Base-by-base conservation (phyloP, 306 rosid species). In the Alnus glutinosa region DNA sequence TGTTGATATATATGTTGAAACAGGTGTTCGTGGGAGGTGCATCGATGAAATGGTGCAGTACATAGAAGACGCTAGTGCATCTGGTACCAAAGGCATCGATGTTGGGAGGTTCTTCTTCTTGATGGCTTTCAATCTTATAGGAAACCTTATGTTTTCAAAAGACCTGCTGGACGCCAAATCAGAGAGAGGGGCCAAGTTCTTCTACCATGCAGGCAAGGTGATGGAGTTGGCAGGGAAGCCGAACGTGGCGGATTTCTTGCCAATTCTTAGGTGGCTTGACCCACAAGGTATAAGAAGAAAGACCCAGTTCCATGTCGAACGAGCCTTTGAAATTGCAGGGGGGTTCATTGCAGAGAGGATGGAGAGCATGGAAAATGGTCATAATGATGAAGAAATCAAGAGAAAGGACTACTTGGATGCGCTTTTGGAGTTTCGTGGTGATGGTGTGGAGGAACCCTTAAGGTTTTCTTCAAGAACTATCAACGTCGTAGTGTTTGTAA, bases 161-260 rank as follows among this genome's bases (percentile, higher is more conserved):
- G 98, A 94, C 73, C 85, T 94, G 67, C 57, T 92, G 82, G 92
- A 89, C 16, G 78, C 89, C 9, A 72, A 87, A 14, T 89, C 87
- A 19, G 89, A 86, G 80, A 90, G 89, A 75, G 98, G 98, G 7
- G 87, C 75, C 1, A 74, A 30, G 39, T 94, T 94, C 67, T 92
- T 89, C 66, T 49, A 77, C 74, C 97, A 94, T 52, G 87, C 93
- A 0, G 77, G 88, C 1, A 87, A 87, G 79, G 92, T 94, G 30
- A 92, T 89, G 98, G 94, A 94, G 80, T 78, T 79, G 36, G 93
- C 96, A 23, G 98, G 97, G 75, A 92, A 89, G 76, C 97, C 97
- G 1, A 92, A 94, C 14, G 75, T 88, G 28, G 97, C 98, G 0
- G 98, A 94, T 78, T 94, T 88, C 64, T 75, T 92, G 19, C 96